A percentile compares a stretch with the other conserved stretches of the same genome.
Evolutionary conservation across 2,329 filamentous ascomycete species (phyloP).

Genomic region (Microsporum audouinii): DNA sequence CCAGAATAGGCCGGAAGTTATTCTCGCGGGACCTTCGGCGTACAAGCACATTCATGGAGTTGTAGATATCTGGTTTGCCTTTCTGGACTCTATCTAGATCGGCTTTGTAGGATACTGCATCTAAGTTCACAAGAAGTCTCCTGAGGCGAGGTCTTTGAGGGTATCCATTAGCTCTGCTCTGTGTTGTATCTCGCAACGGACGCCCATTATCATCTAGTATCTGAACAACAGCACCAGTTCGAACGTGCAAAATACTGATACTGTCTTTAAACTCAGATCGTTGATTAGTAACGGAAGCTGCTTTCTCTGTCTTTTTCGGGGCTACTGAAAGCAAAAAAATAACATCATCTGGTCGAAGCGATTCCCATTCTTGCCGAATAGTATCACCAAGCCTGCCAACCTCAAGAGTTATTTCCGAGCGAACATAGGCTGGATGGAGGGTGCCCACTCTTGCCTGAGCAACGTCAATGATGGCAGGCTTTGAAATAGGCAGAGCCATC

Average conservation of each 20-base stretch:
- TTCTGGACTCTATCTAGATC: slow-evolving; percentile 57
- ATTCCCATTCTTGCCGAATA: slow-evolving; percentile 79
- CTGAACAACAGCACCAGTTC: slow-evolving; percentile 76
- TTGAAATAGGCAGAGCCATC: slow-evolving; percentile 81
- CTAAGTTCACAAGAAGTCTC: slow-evolving; percentile 68
- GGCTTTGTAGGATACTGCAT: slow-evolving; percentile 62
- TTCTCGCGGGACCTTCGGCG: slow-evolving; percentile 80
- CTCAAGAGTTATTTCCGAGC: slow-evolving; percentile 76
- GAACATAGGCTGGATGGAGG: slow-evolving; percentile 68
- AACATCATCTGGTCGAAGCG: slow-evolving; percentile 72
- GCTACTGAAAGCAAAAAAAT: slow-evolving; percentile 76
- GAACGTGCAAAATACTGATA: slow-evolving; percentile 54
- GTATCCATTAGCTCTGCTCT: slow-evolving; percentile 51
- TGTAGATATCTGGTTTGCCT: slow-evolving; percentile 70
- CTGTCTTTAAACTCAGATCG: slow-evolving; percentile 31
- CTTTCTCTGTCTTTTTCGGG: slow-evolving; percentile 34
- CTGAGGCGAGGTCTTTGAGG: slow-evolving; percentile 48
- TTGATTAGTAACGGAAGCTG: slow-evolving; percentile 13
- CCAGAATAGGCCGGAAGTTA: slow-evolving; percentile 88
- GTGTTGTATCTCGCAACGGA: slow-evolving; percentile 48
- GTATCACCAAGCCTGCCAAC: slow-evolving; percentile 65
- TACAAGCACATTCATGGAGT: slow-evolving; percentile 72
- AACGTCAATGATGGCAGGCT: slow-evolving; percentile 77
- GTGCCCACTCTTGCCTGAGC: slow-evolving; percentile 74
- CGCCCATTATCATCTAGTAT: slow-evolving; percentile 76